A percentile compares a stretch with the other conserved stretches of the same genome.
phyloP scores from a whole-genome alignment of 768 basidiomycete species.

The Russula emetica region DNA sequence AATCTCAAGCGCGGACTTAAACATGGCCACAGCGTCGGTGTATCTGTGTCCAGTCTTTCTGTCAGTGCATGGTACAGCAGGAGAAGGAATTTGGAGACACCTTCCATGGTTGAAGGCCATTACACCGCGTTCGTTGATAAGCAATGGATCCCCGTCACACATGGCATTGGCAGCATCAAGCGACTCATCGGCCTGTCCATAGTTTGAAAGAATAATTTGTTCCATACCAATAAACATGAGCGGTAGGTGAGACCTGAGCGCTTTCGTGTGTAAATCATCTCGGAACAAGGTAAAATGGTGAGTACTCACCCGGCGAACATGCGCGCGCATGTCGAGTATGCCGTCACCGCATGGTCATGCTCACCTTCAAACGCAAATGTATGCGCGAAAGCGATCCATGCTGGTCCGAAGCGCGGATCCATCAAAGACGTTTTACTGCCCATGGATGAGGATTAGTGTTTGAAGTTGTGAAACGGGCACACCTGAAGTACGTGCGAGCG shows the following conservation, averaged over 20 bases:
- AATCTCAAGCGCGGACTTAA: conserved; percentile 71
- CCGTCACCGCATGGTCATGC: conserved; percentile 97
- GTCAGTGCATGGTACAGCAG: not conserved
- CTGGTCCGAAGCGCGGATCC: conserved; percentile 93
- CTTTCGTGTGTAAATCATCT: not conserved
- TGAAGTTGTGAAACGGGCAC: conserved; percentile 23
- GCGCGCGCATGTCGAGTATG: conserved; percentile 93
- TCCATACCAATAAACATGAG: conserved; percentile 98
- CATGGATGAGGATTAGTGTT: conserved; percentile 11
- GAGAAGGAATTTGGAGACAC: conserved; percentile 42
- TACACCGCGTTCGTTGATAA: conserved; percentile 90
- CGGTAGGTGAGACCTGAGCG: conserved; percentile 85
- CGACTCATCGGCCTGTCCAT: conserved; percentile 79
- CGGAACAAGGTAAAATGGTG: conserved; percentile 2
- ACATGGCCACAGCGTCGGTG: conserved; percentile 62
- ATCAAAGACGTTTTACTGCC: conserved; percentile 90
- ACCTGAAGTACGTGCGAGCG: conserved; percentile 95
- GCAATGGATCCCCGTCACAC: conserved; percentile 83
- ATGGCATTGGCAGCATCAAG: conserved; percentile 74
- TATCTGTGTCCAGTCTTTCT: conserved; percentile 47
- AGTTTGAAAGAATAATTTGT: conserved; percentile 85
- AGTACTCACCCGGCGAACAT: conserved; percentile 83
- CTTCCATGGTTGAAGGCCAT: conserved; percentile 84
- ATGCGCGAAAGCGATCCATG: conserved; percentile 98
- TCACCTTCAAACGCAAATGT: conserved; percentile 97